These are phyloP conservation scores for Talaromyces sp. DNA, from an alignment of 2,329 filamentous ascomycete species.

Conservation along the genomic window DNA sequence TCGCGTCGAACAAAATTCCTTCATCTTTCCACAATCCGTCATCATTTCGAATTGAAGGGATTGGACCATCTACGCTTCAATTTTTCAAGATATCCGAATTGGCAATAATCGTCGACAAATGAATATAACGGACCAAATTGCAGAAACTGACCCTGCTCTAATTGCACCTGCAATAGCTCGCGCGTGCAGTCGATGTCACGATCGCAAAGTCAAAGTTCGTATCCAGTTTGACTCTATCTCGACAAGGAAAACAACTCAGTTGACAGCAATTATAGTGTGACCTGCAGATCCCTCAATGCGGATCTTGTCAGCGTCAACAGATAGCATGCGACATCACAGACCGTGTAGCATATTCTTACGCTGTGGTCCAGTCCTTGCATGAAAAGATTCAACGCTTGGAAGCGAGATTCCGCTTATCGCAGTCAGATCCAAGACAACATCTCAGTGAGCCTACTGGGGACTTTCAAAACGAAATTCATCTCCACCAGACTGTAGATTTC, in stretches of 20 bases:
- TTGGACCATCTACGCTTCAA: neutral
- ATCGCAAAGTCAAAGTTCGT: constrained; percentile 9
- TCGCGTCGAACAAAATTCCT: neutral
- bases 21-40: neutral
- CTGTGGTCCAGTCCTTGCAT: neutral
- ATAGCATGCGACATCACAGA: neutral
- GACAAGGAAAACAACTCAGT: neutral
- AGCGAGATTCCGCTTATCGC: neutral
- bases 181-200: constrained; percentile 3
- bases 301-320: neutral
- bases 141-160: constrained; percentile 1
- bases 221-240: too few species aligned
- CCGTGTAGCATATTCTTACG: neutral
- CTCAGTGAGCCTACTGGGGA: constrained; percentile 1
- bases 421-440: constrained; percentile 3
- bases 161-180: constrained; percentile 3
- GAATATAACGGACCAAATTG: neutral
- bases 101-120: neutral
- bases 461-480: neutral
- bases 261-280: neutral
- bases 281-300: neutral
- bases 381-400: constrained; percentile 8
- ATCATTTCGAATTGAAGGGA: neutral
- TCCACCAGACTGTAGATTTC: neutral
- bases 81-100: neutral